These are phyloP conservation scores for Sphaerulina musiva DNA, from an alignment of 2,329 filamentous ascomycete species.

Conservation along the genomic window DNA sequence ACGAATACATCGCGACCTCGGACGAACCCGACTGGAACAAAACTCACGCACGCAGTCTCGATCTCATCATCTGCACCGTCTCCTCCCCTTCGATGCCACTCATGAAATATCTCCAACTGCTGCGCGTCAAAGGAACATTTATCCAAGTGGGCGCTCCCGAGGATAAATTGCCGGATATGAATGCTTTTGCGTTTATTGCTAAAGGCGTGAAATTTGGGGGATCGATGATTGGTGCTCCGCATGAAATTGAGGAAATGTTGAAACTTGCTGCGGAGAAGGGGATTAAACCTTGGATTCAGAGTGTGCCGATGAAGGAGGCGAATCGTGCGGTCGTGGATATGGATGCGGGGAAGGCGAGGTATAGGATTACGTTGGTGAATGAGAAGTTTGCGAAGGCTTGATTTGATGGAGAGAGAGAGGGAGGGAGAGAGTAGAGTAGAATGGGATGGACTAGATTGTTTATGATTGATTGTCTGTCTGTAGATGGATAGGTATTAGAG, in stretches of 20 bases:
- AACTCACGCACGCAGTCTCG: constrained; percentile 47
- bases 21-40: constrained; percentile 55
- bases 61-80: constrained; percentile 56
- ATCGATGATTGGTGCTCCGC: constrained; percentile 47
- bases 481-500: too few species aligned
- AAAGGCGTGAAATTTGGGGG: constrained; percentile 47
- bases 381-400: constrained; percentile 8
- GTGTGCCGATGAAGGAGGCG: constrained; percentile 51
- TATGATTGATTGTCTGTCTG: too few species aligned
- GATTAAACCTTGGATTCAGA: constrained; percentile 58
- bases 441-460: too few species aligned
- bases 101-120: constrained; percentile 53
- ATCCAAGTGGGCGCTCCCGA: constrained; percentile 64
- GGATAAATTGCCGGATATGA: constrained; percentile 46
- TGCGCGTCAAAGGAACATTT: constrained; percentile 55
- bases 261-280: constrained; percentile 53
- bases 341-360: constrained; percentile 49
- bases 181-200: constrained; percentile 48
- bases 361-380: constrained; percentile 30
- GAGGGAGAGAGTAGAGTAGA: too few species aligned
- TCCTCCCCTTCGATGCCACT: constrained; percentile 57
- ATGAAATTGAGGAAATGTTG: constrained; percentile 57
- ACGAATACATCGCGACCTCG: constrained; percentile 51
- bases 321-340: constrained; percentile 55
- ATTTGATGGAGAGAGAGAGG: background rate